Evolutionary conservation across 163 green algal species (phyloP), one percentile per base, ranked within the genome.

Genomic region (Coccomyxa subellipsoidea): DNA sequence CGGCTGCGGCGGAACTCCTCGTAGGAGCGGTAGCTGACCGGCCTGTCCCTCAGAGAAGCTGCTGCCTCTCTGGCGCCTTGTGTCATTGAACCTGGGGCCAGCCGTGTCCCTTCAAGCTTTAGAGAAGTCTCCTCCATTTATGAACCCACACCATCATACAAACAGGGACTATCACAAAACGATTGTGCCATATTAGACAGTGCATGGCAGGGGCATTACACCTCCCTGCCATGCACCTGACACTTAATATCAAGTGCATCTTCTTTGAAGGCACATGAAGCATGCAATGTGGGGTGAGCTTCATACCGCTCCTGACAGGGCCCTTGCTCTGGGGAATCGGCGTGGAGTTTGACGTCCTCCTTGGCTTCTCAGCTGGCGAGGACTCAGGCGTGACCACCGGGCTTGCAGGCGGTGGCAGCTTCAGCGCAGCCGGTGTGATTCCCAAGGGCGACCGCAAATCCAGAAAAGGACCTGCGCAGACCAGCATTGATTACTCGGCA

Each of bases 361-460:
- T 73, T 73, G 66, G 29, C 27, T 73, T 73, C 27, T 34, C 66
- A 32, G 27, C 18, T 36, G 66, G 66, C 3, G 66, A 73, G 4
- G 66, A 34, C 66, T 73, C 66, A 36, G 66, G 66, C 10, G 66
- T 73, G 66, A 36, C 29, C 21, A 23, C 66, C 27, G 66, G 66
- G 66, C 29, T 73, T 36, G 70, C 70, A 15, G 25, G 27, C 70
- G 31, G 32, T n/a, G 70, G 32, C 32, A 27, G 18, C 70, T 39
- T 66, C 53, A 92, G 86, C 10, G 81, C 83, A 25, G 89, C 85
- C 7, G 92, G 90, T 25, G 92, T 86, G 0, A 96, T 84, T 12
- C 93, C 93, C 38, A 96, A 71, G 0, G 94, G 93, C 7, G 79
- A 92, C 27, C 94, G 89, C 83, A 97, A 85, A 84, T 96, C 93